Conservation (phyloP, 805 yeast species). For the Myxozyma geophila region DNA sequence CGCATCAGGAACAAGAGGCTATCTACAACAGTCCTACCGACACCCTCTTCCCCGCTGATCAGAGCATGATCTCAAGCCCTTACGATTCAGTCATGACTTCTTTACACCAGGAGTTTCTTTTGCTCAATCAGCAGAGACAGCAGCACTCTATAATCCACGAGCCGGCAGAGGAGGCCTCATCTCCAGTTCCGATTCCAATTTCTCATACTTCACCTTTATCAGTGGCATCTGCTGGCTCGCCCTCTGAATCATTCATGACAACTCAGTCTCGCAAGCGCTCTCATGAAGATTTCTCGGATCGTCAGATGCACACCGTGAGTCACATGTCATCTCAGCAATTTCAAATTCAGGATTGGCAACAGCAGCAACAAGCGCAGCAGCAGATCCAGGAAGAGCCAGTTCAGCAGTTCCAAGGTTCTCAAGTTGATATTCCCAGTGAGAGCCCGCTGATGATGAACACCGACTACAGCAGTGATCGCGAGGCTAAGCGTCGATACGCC, state of each 20-base stretch:
- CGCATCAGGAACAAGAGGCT: neutral
- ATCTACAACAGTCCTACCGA: neutral
- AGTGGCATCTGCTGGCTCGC: neutral
- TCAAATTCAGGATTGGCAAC: slow-evolving; percentile 7
- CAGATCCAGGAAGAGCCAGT: slow-evolving; percentile 5
- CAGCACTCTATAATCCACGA: slow-evolving; percentile 3
- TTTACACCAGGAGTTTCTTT: slow-evolving; percentile 6
- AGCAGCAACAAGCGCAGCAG: slow-evolving; percentile 13
- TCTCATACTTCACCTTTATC: neutral
- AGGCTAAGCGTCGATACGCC: slow-evolving; percentile 12
- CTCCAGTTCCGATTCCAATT: neutral
- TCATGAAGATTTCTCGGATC: slow-evolving; percentile 10
- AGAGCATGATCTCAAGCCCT: neutral
- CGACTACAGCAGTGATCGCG: slow-evolving; percentile 12
- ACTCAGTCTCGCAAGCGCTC: slow-evolving; percentile 20
- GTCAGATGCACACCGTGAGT: neutral
- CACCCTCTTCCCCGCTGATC: neutral
- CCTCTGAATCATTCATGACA: neutral
- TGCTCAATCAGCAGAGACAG: slow-evolving; percentile 4
- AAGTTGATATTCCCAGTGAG: neutral
- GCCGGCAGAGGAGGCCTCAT: neutral
- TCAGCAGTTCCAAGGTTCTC: slow-evolving; percentile 6
- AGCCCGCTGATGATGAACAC: neutral
- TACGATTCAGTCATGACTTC: slow-evolving; percentile 4
- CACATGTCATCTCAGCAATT: slow-evolving; percentile 12